These are phyloP conservation scores for Cerrena zonata DNA, from an alignment of 1,284 basidiomycete species.

Conservation along the genomic window DNA sequence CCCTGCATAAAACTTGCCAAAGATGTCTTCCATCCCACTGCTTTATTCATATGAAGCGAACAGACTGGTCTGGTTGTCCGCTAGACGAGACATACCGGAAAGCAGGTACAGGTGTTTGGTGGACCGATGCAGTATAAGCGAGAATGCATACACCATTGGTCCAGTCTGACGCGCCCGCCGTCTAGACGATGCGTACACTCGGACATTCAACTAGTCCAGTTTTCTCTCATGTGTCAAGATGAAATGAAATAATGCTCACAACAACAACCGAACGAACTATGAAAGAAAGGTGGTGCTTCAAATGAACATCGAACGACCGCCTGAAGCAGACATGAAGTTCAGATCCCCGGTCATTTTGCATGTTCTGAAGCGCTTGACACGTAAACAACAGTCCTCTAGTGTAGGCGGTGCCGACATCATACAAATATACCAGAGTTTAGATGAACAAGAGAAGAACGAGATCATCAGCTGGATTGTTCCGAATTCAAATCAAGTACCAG, in stretches of 20 bases:
- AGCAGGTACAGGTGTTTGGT: too few relatives aligned
- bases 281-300: slow-evolving; percentile 82
- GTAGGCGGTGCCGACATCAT: slow-evolving; percentile 25
- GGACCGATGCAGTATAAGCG: too few relatives aligned
- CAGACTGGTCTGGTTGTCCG: too few relatives aligned
- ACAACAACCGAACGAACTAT: slow-evolving; percentile 78
- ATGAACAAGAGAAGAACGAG: slow-evolving; percentile 6
- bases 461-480: background rate
- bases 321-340: slow-evolving; percentile 84
- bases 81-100: too few relatives aligned
- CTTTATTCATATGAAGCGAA: too few relatives aligned
- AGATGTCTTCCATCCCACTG: too few relatives aligned
- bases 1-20: too few relatives aligned
- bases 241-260: slow-evolving; percentile 39
- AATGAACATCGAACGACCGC: slow-evolving; percentile 78
- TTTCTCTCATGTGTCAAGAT: too few relatives aligned
- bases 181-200: too few relatives aligned
- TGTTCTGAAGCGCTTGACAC: slow-evolving; percentile 72
- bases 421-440: slow-evolving; percentile 34
- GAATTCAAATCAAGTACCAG: slow-evolving; percentile 19
- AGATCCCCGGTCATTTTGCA: slow-evolving; percentile 60
- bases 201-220: too few relatives aligned
- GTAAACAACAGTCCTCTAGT: slow-evolving; percentile 80
- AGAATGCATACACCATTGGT: too few relatives aligned
- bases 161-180: too few relatives aligned